Evolutionary conservation across 129 eudicot species (phyloP), one percentile per base, ranked within the genome.

Genomic region (Chrysanthemum lavandulifolium): DNA sequence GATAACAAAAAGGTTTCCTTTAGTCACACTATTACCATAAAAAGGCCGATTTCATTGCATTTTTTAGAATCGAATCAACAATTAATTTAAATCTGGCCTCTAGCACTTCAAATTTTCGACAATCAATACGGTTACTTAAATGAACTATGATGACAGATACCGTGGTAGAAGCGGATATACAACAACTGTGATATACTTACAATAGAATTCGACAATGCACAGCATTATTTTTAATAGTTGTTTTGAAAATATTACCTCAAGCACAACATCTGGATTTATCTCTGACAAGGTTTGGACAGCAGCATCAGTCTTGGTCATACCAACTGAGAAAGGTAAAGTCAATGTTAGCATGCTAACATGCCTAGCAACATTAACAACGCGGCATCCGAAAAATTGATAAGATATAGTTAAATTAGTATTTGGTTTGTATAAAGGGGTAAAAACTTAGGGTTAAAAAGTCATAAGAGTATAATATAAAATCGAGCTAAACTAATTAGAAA

Each of bases 301-400:
- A 84, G 97, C 98, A 84, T 94, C 98, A 67, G 98, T 94, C 88
- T 94, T 94, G 63, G 98, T 94, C 98, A 94, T 90, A 72, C 98
- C 91, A 52, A 73, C 86, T 94, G 79, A 27, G 62, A 71, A 71
- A 62, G 65, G 6, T 12, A 61, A 68, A 72, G 48, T 13, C 81
- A 33, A 53, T 13, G 57, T 73, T 51, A 73, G 40, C 47, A 36
- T 36, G 7, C 8, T 36, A 36, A 36, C 9, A 40, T 40, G 47
- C 2, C 47, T 40, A 6, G 45, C 36, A 62, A 12, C 9, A 58
- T 6, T 16, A 58, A 49, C 68, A 76, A 45, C 49, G 57, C 68
- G 23, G 48, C 13, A 3, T 18, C 36, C 71, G 33, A 62, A 62
- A 65, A 11, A 6, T 31, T 52, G 45, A 14, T 6, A 27, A 7